A percentile compares a stretch with the other conserved stretches of the same genome.
Conservation (phyloP, 371 early-diverging fungal species). For the Mortierella sp. region DNA sequence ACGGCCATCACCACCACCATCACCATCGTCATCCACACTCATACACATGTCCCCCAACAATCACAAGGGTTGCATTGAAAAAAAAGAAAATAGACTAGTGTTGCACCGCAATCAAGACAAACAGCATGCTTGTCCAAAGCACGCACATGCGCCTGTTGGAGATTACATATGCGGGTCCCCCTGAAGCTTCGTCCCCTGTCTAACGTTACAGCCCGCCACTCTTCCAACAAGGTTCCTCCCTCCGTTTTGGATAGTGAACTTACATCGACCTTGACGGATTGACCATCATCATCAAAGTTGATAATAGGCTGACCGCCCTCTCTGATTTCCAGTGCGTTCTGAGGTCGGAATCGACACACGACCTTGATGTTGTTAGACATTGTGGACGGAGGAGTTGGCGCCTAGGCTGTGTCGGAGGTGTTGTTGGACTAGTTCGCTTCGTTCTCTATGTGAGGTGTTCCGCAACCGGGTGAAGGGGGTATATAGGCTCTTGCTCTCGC, state of each 20-base stretch:
- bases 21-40: not conserved
- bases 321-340: constrained; percentile 89
- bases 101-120: not conserved
- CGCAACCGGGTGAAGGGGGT: not conserved
- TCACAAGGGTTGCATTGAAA: constrained; percentile 1
- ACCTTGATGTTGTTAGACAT: constrained; percentile 91
- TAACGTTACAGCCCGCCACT: not conserved
- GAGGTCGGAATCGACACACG: constrained; percentile 96
- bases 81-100: too few relatives aligned
- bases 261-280: constrained; percentile 79
- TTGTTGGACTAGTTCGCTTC: constrained; percentile 2
- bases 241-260: constrained; percentile 10
- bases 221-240: not conserved
- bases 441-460: not conserved
- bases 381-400: constrained; percentile 4
- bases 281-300: constrained; percentile 83
- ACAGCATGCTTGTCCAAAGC: too few relatives aligned
- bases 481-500: not conserved
- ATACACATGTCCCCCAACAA: not conserved
- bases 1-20: not conserved
- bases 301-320: constrained; percentile 92
- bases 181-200: too few relatives aligned
- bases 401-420: constrained; percentile 4
- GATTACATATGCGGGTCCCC: too few relatives aligned
- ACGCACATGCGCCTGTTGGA: too few relatives aligned